A percentile compares a stretch with the other conserved stretches of the same genome.
These are phyloP conservation scores for Diaporthe aspalathi DNA, from an alignment of 2,329 filamentous ascomycete genomes.

Conservation along the genomic window DNA sequence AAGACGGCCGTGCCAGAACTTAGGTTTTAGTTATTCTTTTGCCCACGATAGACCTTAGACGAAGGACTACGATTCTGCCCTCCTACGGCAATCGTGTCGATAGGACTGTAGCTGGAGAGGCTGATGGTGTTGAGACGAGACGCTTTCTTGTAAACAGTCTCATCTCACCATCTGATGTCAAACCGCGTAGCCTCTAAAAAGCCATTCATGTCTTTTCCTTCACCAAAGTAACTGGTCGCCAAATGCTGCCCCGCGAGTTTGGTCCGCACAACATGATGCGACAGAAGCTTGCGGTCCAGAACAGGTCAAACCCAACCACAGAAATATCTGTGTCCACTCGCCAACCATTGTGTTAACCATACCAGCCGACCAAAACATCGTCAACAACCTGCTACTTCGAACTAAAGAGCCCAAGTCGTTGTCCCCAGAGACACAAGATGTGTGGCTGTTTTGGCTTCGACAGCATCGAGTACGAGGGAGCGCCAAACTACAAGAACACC, in stretches of 20 bases:
- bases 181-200: not conserved
- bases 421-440: conserved; percentile 51
- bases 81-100: not conserved
- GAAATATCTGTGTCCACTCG: not conserved
- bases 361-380: not conserved
- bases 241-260: not conserved
- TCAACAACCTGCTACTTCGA: not conserved
- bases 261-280: not conserved
- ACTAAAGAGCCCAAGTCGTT: not conserved
- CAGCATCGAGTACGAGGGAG: conserved; percentile 61
- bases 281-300: not conserved
- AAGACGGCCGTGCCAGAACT: no score
- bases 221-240: not conserved
- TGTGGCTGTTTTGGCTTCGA: conserved; percentile 64
- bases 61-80: no score
- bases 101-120: not conserved
- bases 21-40: no score
- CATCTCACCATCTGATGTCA: not conserved
- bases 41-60: no score
- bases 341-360: not conserved
- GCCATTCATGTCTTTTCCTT: not conserved
- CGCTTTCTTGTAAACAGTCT: not conserved
- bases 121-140: no score
- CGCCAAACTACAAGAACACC: conserved; percentile 47
- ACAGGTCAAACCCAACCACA: not conserved